Evolutionary conservation across 2,329 filamentous ascomycete genomes (phyloP).

Genomic region (Phaeoacremonium minimum): DNA sequence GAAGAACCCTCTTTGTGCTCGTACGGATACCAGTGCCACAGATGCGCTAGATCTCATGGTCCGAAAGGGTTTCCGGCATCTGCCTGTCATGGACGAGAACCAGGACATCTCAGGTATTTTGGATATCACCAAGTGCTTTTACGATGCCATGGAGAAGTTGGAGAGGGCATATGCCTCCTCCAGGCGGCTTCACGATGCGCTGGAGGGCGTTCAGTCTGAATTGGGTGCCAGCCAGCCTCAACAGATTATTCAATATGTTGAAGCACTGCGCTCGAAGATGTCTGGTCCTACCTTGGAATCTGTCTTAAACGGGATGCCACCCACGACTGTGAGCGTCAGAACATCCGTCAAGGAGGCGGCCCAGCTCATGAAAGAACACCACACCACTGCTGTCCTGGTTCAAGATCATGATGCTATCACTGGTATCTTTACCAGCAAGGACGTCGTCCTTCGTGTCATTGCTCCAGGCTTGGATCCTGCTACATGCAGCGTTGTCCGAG

Average conservation of each 20-base stretch:
- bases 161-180: slow-evolving; percentile 97
- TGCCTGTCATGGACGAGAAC: slow-evolving; percentile 99
- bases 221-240: slow-evolving; percentile 93
- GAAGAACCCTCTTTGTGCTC: slow-evolving; percentile 95
- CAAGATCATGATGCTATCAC: slow-evolving; percentile 97
- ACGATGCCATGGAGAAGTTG: slow-evolving; percentile 99
- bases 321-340: slow-evolving; percentile 89
- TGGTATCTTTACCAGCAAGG: slow-evolving; percentile 99
- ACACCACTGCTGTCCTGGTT: slow-evolving; percentile 92
- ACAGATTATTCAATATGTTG: slow-evolving; percentile 98
- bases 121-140: slow-evolving; percentile 99
- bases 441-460: slow-evolving; percentile 96
- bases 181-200: slow-evolving; percentile 93
- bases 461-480: slow-evolving; percentile 90
- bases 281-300: slow-evolving; percentile 94
- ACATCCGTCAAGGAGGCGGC: slow-evolving; percentile 97
- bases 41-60: slow-evolving; percentile 98
- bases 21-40: slow-evolving; percentile 96
- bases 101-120: slow-evolving; percentile 97
- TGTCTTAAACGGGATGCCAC: slow-evolving; percentile 85
- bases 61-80: slow-evolving; percentile 91
- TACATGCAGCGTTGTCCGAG: slow-evolving; percentile 94
- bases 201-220: slow-evolving; percentile 97
- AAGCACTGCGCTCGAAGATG: slow-evolving; percentile 93
- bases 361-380: slow-evolving; percentile 96